Evolutionary conservation across 1,139 yeast genomes (phyloP), one percentile per base, ranked within the genome.

Genomic region (Yamadazyma conglobata): DNA sequence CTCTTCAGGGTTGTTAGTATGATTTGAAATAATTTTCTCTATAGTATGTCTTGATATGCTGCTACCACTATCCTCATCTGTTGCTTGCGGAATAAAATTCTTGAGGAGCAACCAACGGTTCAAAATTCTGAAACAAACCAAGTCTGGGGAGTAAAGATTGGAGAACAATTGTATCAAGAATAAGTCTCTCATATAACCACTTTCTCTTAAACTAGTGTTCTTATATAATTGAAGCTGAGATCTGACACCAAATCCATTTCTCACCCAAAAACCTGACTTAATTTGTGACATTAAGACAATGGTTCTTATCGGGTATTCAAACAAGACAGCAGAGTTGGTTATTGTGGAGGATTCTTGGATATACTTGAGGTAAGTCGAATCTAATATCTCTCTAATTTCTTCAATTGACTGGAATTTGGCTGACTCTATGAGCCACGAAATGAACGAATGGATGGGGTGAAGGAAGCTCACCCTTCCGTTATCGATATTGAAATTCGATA

Each of bases 221-320:
- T 85, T 73, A 52, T 91, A 91, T 40, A 88, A 77, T 43, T 79
- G 82, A 43, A 84, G 69, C 49, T 91, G 97, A 19, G 80, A 79
- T 30, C 84, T 70, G 9, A 87, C 78, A 25, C 91, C 81, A 39
- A 77, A 72, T 1, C 74, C 70, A 52, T 76, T 76, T 43, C 82
- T 59, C 0, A 75, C 80, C 81, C 81, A 75, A 34, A 68, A 65
- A 0, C 80, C 80, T 0, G 75, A 63, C 39, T 74, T 74, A 3
- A 75, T 72, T 43, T 75, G 81, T 0, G 79, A 68, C 56, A 71
- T 54, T 8, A 74, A 50, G 1, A 71, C 81, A 19, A 86, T 54
- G 0, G 91, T 82, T 36, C 95, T 68, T 14, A 91, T 57, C 0
- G 96, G 82, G 41, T 83, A 82, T 39, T 87, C 96, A 42, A 80